A percentile compares a stretch with the other conserved stretches of the same genome.
These are phyloP conservation scores for Mortierella hygrophila DNA, from an alignment of 192 early-diverging fungal genomes.

Conservation along the genomic window DNA sequence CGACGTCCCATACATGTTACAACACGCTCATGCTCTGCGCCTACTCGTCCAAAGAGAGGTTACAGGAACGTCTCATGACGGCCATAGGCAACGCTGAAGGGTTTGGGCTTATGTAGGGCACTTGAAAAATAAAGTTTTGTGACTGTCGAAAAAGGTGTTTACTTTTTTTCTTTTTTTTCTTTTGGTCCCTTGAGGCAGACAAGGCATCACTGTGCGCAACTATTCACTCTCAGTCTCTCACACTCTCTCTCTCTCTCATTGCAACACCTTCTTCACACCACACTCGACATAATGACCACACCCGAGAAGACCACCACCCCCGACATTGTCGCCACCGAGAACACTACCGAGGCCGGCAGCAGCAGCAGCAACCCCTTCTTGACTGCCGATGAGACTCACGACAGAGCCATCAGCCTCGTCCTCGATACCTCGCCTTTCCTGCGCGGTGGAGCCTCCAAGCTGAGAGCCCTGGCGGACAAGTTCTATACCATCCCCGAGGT, in stretches of 20 bases:
- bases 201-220: background rate
- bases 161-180: slow-evolving; percentile 2
- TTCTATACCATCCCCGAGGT: slow-evolving; percentile 94
- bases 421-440: slow-evolving; percentile 84
- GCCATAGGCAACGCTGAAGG: slow-evolving; percentile 87
- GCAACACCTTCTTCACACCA: background rate
- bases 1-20: slow-evolving; percentile 95
- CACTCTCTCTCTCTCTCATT: background rate
- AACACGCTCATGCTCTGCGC: slow-evolving; percentile 90
- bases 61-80: slow-evolving; percentile 80
- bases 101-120: slow-evolving; percentile 78
- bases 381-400: slow-evolving; percentile 42
- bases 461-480: slow-evolving; percentile 74
- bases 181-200: background rate
- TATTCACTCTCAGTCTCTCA: slow-evolving; percentile 3
- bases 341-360: background rate
- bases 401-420: slow-evolving; percentile 66
- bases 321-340: background rate
- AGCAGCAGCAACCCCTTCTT: slow-evolving; percentile 37
- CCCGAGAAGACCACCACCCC: slow-evolving; percentile 6
- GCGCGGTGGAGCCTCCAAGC: slow-evolving; percentile 65
- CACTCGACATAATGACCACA: slow-evolving; percentile 25
- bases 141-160: slow-evolving; percentile 3
- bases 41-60: slow-evolving; percentile 83
- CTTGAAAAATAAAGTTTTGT: background rate